Evolutionary conservation across 2,329 filamentous ascomycete species (phyloP).

Genomic region (Monilinia polystroma): DNA sequence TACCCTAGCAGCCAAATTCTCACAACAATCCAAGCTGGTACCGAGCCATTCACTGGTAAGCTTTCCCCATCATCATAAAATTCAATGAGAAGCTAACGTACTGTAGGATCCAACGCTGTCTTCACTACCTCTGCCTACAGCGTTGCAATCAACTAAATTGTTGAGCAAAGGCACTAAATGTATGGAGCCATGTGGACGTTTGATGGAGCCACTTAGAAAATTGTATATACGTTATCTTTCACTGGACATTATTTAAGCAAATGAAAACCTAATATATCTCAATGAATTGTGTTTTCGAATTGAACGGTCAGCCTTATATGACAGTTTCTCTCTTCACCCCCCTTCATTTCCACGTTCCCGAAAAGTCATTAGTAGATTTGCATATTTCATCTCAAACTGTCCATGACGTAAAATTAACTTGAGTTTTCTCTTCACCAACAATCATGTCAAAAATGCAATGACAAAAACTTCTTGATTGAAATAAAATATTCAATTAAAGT

Average conservation of each 20-base stretch:
- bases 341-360: background rate
- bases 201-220: background rate
- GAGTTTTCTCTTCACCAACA: too few relatives aligned
- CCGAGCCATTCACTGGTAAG: conserved; percentile 53
- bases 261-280: background rate
- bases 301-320: background rate
- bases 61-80: background rate
- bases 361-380: background rate
- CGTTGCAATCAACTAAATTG: conserved; percentile 23
- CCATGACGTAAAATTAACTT: too few relatives aligned
- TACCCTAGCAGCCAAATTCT: conserved; percentile 53
- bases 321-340: too few relatives aligned
- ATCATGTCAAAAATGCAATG: too few relatives aligned
- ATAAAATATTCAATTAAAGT: too few relatives aligned
- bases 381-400: too few relatives aligned
- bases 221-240: background rate
- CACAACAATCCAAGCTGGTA: conserved; percentile 53
- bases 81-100: background rate
- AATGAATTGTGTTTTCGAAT: background rate
- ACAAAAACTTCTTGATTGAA: too few relatives aligned
- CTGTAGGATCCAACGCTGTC: conserved; percentile 46
- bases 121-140: conserved; percentile 45
- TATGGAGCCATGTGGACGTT: too few relatives aligned
- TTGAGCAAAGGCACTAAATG: background rate
- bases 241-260: background rate